Percentiles rank a stretch among this genome's conserved stretches.
These are phyloP conservation scores for Fusarium sp. DNA, from an alignment of 2,329 filamentous ascomycete species.

Conservation along the genomic window DNA sequence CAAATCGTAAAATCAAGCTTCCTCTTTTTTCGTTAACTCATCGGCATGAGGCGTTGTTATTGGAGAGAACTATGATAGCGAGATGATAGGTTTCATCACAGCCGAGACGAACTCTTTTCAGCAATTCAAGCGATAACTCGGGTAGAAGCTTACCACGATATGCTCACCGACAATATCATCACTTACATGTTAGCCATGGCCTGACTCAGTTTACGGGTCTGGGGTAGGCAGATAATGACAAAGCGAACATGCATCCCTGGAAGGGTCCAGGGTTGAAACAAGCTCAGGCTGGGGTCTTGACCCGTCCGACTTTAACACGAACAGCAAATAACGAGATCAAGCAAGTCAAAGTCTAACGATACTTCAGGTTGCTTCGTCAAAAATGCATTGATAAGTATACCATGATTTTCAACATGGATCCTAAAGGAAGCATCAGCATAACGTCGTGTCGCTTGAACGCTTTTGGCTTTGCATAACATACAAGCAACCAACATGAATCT, in stretches of 20 bases:
- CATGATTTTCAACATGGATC: neutral
- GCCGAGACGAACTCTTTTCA: neutral
- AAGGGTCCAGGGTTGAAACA: constrained; percentile 42
- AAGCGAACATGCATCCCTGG: constrained; percentile 28
- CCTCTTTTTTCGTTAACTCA: neutral
- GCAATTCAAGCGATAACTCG: neutral
- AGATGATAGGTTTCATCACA: neutral
- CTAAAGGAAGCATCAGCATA: neutral
- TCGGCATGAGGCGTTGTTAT: neutral
- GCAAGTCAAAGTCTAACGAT: constrained; percentile 11
- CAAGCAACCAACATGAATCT: constrained; percentile 26
- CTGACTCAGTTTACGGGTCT: constrained; percentile 43
- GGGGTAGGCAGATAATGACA: constrained; percentile 45
- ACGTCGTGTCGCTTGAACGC: constrained; percentile 19
- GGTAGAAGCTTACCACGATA: constrained; percentile 4
- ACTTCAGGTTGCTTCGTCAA: constrained; percentile 25
- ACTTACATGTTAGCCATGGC: constrained; percentile 40
- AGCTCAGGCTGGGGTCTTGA: constrained; percentile 38
- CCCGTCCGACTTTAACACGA: constrained; percentile 5
- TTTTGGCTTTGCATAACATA: constrained; percentile 22
- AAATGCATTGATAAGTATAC: constrained; percentile 1
- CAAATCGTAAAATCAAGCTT: constrained; percentile 1
- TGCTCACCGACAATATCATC: constrained; percentile 39
- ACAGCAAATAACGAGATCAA: neutral
- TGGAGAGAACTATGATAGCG: neutral